Evolutionary conservation across 2,329 filamentous ascomycete species (phyloP), one percentile per base, ranked within the genome.

Genomic region (Alternaria sp.): DNA sequence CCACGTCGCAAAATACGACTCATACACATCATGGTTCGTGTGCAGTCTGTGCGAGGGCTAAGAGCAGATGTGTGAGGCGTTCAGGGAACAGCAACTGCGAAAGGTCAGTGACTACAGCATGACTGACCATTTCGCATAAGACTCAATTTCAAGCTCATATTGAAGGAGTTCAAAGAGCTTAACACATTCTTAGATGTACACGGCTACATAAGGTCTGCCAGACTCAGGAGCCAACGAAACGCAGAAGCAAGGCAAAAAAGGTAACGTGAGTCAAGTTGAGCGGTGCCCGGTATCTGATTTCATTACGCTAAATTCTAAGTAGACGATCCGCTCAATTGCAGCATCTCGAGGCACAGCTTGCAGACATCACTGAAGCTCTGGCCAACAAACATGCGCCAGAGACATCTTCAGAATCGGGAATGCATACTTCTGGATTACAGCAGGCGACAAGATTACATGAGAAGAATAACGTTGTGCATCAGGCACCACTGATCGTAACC

Each of bases 271-370:
- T 28, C 6, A 28, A 49, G n/a, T 26, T 49, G 15, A 28, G 46
- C 23, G 37, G 15, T 3, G 1, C 2, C 2, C 2, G 2, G 3
- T 6, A 0, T 18, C 9, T 0, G 37, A 1, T 0, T 11, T 28
- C 23, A n/a, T 0, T 1, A 18, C 20, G 23, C 14, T 49, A 26
- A 49, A n/a, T 1, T n/a, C 9, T 26, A 2, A 8, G 46, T 18
- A 49, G 46, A 28, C 46, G 46, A 9, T 49, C n/a, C 23, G 46
- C 46, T 49, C 46, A 49, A 12, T 28, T 49, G 25, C 46, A 49
- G 23, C 23, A 49, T 8, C 46, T 49, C 3, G 46, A 49, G 18
- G 11, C 46, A 49, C n/a, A 49, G 46, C 46, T 49, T 4, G 46
- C 25, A 49, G 25, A 49, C 2, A 49, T 49, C 1, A 26, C 25